Percentiles rank a stretch among this genome's conserved stretches.
Conservation (phyloP, 129 eudicot genomes). For the Chrysanthemum seticuspe region DNA sequence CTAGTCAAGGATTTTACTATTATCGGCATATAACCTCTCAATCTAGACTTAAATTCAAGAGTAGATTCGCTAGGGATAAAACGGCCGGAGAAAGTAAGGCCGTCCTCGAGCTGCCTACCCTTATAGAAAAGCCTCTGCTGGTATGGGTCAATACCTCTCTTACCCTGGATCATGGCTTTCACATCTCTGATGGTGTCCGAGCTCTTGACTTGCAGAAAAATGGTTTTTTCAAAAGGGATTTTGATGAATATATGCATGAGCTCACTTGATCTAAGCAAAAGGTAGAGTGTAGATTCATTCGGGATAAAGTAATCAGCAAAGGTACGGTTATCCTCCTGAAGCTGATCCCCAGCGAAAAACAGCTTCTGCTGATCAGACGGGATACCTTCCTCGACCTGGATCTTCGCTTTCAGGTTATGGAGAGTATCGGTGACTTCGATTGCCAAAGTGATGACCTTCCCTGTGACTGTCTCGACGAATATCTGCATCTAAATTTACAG, state of each 20-base stretch:
- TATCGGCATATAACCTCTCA: neutral
- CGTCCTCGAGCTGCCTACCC: neutral
- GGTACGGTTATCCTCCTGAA: neutral
- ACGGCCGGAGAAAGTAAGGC: neutral
- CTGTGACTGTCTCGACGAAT: neutral
- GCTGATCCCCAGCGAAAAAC: neutral
- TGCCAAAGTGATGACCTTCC: neutral
- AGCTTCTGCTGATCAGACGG: slow-evolving; percentile 5
- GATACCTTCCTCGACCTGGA: neutral
- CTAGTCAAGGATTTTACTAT: neutral
- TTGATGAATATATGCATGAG: neutral
- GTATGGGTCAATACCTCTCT: neutral
- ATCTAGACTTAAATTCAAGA: neutral
- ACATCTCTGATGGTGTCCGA: neutral
- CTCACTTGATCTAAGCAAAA: neutral
- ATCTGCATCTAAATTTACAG: neutral
- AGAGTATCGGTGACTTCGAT: neutral
- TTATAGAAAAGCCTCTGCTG: neutral
- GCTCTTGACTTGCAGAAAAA: neutral
- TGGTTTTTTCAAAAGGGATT: neutral
- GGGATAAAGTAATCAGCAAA: neutral
- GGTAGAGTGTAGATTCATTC: neutral
- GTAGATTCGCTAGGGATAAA: neutral
- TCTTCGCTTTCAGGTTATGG: neutral
- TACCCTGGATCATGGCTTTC: slow-evolving; percentile 5